These are phyloP conservation scores for Saccharata proteae DNA, from an alignment of 2,329 filamentous ascomycete genomes.

Conservation along the genomic window DNA sequence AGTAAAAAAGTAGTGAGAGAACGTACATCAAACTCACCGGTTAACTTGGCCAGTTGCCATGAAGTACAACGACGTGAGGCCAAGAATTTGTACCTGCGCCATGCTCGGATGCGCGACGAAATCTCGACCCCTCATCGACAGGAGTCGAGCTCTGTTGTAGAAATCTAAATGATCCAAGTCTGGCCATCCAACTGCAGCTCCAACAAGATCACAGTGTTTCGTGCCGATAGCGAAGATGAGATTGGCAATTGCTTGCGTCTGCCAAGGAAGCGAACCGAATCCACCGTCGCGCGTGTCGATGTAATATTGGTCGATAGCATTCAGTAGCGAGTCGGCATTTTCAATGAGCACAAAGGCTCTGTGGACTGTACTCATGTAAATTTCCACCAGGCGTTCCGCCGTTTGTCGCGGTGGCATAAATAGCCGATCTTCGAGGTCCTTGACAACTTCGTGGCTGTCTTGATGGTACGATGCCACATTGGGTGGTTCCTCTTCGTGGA, in stretches of 20 bases:
- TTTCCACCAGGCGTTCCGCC: no score
- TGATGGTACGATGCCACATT: no score
- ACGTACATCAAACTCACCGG: conserved; percentile 17
- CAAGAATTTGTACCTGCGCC: conserved; percentile 25
- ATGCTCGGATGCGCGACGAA: conserved; percentile 22
- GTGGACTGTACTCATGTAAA: no score
- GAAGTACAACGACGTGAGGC: conserved; percentile 27
- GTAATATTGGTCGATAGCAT: no score
- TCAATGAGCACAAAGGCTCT: no score
- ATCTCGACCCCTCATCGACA: conserved; percentile 18
- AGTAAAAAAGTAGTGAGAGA: neutral
- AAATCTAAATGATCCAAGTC: conserved; percentile 25
- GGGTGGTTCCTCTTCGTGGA: no score
- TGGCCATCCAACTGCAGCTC: conserved; percentile 11
- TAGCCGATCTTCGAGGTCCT: no score
- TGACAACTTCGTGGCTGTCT: no score
- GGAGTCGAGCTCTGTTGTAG: conserved; percentile 21
- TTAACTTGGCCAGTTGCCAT: conserved; percentile 27
- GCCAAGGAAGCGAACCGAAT: no score
- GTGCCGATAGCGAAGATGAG: conserved; percentile 30
- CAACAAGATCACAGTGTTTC: conserved; percentile 19
- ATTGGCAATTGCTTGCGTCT: conserved; percentile 28
- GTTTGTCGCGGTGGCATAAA: no score
- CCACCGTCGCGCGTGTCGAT: no score
- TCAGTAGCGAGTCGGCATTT: no score